Percentiles rank a stretch among this genome's conserved stretches.
These are phyloP conservation scores for Pleurotus ostreatus DNA, from an alignment of 768 basidiomycete species.

Conservation along the genomic window DNA sequence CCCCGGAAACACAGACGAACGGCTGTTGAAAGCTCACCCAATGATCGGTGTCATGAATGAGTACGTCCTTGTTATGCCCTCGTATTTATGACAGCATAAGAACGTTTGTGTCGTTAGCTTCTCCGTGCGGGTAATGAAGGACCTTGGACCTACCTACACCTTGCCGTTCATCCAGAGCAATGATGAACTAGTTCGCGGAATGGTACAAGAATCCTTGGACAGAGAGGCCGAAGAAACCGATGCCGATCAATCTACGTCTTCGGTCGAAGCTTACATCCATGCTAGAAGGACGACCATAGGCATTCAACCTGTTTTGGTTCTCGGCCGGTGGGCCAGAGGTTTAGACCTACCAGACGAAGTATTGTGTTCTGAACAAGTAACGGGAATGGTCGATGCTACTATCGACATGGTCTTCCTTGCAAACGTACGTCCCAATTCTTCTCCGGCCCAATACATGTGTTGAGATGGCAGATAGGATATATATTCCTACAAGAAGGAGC, in stretches of 20 bases:
- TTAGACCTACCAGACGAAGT: conserved; percentile 12
- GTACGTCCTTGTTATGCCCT: not conserved
- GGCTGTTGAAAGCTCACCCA: not conserved
- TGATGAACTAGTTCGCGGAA: conserved; percentile 3
- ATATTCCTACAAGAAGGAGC: conserved; percentile 14
- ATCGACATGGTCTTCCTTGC: conserved; percentile 12
- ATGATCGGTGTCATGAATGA: conserved; percentile 1
- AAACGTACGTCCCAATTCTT: conserved; percentile 8
- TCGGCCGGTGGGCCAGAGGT: conserved; percentile 7
- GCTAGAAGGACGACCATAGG: conserved; percentile 12
- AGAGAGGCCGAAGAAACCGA: not conserved
- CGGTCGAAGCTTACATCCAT: conserved; percentile 7
- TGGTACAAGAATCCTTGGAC: conserved; percentile 4
- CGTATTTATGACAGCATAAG: no score
- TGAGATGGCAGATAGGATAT: conserved; percentile 9
- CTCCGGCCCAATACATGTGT: not conserved
- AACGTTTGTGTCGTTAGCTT: not conserved
- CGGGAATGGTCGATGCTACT: conserved; percentile 4
- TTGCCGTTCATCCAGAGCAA: conserved; percentile 4
- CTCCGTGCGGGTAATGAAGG: not conserved
- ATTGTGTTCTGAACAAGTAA: conserved; percentile 7
- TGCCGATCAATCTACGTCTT: conserved; percentile 1
- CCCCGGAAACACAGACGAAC: not conserved
- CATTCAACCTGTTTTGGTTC: conserved; percentile 7
- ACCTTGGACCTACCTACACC: conserved; percentile 5